Conservation (phyloP, 805 yeast species). For the Brettanomyces custersianus region DNA sequence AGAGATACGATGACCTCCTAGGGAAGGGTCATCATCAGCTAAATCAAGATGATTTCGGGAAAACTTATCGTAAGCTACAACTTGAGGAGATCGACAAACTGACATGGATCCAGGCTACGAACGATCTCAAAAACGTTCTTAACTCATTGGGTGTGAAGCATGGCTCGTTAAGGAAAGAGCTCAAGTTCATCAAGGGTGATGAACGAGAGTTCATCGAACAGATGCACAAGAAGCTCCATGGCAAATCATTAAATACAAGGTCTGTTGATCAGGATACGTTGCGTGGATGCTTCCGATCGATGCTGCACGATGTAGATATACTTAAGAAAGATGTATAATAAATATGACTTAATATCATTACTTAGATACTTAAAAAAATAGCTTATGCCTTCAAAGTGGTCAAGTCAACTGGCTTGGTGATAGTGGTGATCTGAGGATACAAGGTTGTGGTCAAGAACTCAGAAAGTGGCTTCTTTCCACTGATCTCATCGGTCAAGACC, state of each 20-base stretch:
- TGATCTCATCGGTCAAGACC: conserved; percentile 63
- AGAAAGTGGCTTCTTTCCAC: conserved; percentile 56
- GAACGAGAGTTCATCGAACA: conserved; percentile 8
- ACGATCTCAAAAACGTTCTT: conserved; percentile 14
- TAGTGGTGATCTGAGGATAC: conserved; percentile 62
- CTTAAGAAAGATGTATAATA: too few relatives aligned
- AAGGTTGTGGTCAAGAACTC: conserved; percentile 71
- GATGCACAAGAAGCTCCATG: conserved; percentile 10
- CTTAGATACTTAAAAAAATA: background rate
- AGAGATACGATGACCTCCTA: background rate
- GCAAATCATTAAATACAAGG: conserved; percentile 1
- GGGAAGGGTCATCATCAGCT: conserved; percentile 1
- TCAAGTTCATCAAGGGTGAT: conserved; percentile 10
- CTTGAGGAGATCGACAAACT: conserved; percentile 9
- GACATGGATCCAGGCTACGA: conserved; percentile 9
- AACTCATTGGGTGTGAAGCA: conserved; percentile 8
- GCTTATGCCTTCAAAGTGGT: conserved; percentile 17
- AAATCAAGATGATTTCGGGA: conserved; percentile 3
- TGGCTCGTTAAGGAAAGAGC: conserved; percentile 4
- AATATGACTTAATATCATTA: background rate
- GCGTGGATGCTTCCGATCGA: conserved; percentile 7
- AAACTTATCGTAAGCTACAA: conserved; percentile 1
- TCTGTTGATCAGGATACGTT: conserved; percentile 6
- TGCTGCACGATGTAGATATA: conserved; percentile 7
- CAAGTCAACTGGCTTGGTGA: conserved; percentile 26